Percentiles rank a stretch among this genome's conserved stretches.
phyloP scores from a whole-genome alignment of 2,329 filamentous ascomycete genomes.

The Phoma sp. region DNA sequence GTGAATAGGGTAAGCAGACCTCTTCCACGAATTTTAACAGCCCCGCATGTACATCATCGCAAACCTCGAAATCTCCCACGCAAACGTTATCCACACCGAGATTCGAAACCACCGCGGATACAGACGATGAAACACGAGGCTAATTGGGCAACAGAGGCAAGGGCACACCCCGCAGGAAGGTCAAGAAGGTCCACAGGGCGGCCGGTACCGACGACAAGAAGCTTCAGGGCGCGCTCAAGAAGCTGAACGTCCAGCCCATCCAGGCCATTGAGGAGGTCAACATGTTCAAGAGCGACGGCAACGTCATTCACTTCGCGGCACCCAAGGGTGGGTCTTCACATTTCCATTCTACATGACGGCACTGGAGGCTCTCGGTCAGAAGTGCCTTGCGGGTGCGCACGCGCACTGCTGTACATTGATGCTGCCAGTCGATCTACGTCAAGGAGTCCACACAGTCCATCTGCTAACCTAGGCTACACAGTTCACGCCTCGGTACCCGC shows the following conservation, averaged over 20 bases:
- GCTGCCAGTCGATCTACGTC: background rate
- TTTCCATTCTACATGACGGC: background rate
- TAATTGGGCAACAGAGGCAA: conserved; percentile 73
- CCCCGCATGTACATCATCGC: conserved; percentile 24
- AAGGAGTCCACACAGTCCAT: background rate
- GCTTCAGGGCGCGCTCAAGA: conserved; percentile 96
- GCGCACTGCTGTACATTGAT: background rate
- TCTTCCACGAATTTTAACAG: conserved; percentile 25
- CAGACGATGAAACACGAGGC: conserved; percentile 20
- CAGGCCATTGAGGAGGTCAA: conserved; percentile 99
- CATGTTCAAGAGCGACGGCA: conserved; percentile 99
- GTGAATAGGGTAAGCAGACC: conserved; percentile 42
- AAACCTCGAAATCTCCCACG: conserved; percentile 6
- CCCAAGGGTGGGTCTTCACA: conserved; percentile 78
- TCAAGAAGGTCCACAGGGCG: conserved; percentile 96
- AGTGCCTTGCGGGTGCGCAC: background rate
- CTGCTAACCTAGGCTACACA: conserved; percentile 50
- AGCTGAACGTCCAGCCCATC: conserved; percentile 99
- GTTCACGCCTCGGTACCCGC: conserved; percentile 96
- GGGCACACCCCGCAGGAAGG: conserved; percentile 95
- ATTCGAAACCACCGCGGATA: background rate
- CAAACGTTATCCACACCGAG: background rate
- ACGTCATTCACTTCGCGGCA: conserved; percentile 98
- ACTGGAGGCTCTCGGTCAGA: background rate
- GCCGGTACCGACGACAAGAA: conserved; percentile 99